A percentile compares a stretch with the other conserved stretches of the same genome.
phyloP scores from a whole-genome alignment of 495 filamentous ascomycete genomes.

The Poronia punctata region DNA sequence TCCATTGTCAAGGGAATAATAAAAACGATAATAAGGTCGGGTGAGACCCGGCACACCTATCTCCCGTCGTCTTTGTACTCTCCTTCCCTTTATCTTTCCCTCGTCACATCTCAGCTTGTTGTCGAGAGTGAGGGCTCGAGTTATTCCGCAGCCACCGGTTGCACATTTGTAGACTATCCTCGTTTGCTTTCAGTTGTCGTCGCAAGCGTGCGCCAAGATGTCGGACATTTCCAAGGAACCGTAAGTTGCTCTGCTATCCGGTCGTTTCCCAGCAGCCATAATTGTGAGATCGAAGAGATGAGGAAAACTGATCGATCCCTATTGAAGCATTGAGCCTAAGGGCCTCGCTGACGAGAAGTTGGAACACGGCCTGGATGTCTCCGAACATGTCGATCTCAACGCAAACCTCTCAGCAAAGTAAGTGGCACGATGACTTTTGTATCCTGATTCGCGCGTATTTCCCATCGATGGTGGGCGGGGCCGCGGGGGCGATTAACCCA shows the following conservation, averaged over 20 bases:
- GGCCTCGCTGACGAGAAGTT: conserved; percentile 26
- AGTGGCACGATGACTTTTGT: no score
- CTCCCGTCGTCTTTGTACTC: background rate
- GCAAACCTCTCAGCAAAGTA: conserved; percentile 40
- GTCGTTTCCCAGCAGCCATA: background rate
- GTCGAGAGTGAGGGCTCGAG: background rate
- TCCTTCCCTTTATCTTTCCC: background rate
- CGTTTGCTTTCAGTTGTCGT: background rate
- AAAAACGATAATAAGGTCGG: no score
- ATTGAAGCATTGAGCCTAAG: conserved; percentile 21
- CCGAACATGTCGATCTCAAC: conserved; percentile 37
- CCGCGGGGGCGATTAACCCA: no score
- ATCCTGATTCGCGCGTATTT: no score
- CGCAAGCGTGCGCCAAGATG: conserved; percentile 10
- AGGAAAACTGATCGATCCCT: background rate
- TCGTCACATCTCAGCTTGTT: background rate
- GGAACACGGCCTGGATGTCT: conserved; percentile 25
- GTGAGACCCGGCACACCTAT: background rate
- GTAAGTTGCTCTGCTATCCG: background rate
- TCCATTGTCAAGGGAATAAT: background rate
- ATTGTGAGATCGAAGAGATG: no score
- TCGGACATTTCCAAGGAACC: conserved; percentile 1
- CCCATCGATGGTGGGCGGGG: no score
- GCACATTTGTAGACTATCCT: background rate
- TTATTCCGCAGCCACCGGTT: no score